A percentile compares a stretch with the other conserved stretches of the same genome.
These are phyloP conservation scores for Inonotus hispidus DNA, from an alignment of 1,284 basidiomycete species.

Conservation along the genomic window DNA sequence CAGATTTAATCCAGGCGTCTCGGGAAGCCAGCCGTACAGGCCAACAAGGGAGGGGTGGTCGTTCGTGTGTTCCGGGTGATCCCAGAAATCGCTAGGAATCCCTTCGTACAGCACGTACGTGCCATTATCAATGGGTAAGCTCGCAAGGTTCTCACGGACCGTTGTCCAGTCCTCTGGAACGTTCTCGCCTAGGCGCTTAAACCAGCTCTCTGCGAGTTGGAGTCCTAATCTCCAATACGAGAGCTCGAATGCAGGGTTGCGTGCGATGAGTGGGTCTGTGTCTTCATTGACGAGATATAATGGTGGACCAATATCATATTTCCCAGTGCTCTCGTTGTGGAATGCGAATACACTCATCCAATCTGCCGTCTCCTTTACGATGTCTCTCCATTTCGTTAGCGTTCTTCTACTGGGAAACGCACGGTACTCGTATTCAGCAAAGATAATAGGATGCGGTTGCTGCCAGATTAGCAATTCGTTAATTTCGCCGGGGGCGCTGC, in stretches of 20 bases:
- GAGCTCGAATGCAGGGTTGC: conserved; percentile 52
- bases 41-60: conserved; percentile 57
- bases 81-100: conserved; percentile 48
- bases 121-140: conserved; percentile 43
- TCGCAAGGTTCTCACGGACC: conserved; percentile 43
- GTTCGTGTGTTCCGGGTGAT: conserved; percentile 42
- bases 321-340: conserved; percentile 40
- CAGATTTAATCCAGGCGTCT: conserved; percentile 41
- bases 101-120: conserved; percentile 54
- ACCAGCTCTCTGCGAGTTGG: conserved; percentile 43
- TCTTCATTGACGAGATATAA: conserved; percentile 55
- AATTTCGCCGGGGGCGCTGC: conserved; percentile 53
- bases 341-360: conserved; percentile 57
- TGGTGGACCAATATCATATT: conserved; percentile 54
- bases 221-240: conserved; percentile 55
- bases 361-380: conserved; percentile 48
- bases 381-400: conserved; percentile 44
- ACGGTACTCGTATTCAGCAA: conserved; percentile 54
- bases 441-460: conserved; percentile 52
- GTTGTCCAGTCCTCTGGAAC: conserved; percentile 39
- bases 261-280: conserved; percentile 47
- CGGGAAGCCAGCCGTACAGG: conserved; percentile 53
- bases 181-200: conserved; percentile 36
- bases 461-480: conserved; percentile 62
- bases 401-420: conserved; percentile 35